Evolutionary conservation across 352 stramenopile species (phyloP), one percentile per base, ranked within the genome.

Genomic region (Pythium myriotylum): DNA sequence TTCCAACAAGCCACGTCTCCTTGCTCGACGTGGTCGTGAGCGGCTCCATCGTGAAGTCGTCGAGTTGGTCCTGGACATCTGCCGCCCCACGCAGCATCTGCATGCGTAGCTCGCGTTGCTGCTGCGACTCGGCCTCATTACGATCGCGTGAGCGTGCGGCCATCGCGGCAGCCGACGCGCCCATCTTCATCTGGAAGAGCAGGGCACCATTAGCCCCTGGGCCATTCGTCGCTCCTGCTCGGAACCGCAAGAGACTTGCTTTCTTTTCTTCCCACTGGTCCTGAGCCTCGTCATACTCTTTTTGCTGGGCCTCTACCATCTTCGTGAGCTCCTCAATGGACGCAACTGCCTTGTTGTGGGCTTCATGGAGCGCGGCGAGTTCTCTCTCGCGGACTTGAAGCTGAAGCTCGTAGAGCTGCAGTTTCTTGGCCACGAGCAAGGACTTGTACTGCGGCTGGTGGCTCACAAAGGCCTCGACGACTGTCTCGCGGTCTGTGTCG

Each of bases 191-290:
- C 24, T 72, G 50, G 46, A 78, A 64, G 22, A 73, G 48, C 61
- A 74, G 70, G 3, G 64, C 33, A 14, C 39, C 41, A 5, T 22
- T 14, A 9, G 32, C 51, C 1, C 16, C 42, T 19, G 14, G 23
- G 26, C 43, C 58, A 37, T 9, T 39, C 1, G 10, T 13, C 16
- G 5, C 5, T 19, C 45, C 60, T 1, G 70, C 71, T 58, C 76
- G 76, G 49, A 80, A 79, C 5, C 76, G 61, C 46, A 88, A 13
- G 27, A 88, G 60, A 1, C 62, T 62, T 13, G 69, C 68, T 41
- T 81, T 84, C 46, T 91, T 76, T n/a, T 89, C 65, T 45, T 92
- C 84, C 78, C 81, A 90, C 26, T 81, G 74, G 17, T 84, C 67
- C 41, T 91, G 79, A 3, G 77, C 76, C 0, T 72, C 67, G 7